These are phyloP conservation scores for Chlorella variabilis DNA, from an alignment of 163 green algal genomes.

Conservation along the genomic window DNA sequence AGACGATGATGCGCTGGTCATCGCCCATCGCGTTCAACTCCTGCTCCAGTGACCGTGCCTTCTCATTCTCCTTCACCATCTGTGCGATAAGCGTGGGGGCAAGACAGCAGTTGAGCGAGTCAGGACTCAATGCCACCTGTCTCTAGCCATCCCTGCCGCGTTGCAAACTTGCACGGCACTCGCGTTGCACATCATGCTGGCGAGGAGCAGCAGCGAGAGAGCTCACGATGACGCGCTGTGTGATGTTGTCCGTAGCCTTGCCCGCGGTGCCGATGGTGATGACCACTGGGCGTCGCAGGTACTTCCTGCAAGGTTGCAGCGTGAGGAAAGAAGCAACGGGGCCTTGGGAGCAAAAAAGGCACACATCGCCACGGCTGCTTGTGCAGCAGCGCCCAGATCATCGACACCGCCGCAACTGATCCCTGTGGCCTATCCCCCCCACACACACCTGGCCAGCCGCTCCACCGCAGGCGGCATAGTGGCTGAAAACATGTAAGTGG, in stretches of 20 bases:
- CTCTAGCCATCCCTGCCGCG: no score
- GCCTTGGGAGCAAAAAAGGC: no score
- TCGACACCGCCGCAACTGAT: no score
- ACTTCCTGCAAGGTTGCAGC: constrained; percentile 30
- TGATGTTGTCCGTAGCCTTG: constrained; percentile 89
- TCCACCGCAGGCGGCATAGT: constrained; percentile 92
- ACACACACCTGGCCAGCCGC: constrained; percentile 77
- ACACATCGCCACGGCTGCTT: no score
- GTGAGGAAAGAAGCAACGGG: no score
- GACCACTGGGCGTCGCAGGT: constrained; percentile 71
- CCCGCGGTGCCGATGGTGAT: constrained; percentile 94
- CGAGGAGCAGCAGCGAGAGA: no score
- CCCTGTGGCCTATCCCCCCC: no score
- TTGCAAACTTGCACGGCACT: no score
- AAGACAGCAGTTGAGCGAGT: not conserved
- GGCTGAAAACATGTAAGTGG: constrained; percentile 99
- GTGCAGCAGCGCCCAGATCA: no score
- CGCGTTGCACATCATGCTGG: no score
- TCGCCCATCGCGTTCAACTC: constrained; percentile 53
- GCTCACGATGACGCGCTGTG: constrained; percentile 79
- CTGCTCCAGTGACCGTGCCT: constrained; percentile 72
- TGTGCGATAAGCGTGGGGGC: no score
- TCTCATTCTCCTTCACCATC: constrained; percentile 91
- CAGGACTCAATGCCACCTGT: no score
- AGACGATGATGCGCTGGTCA: constrained; percentile 93